Conservation (phyloP, 139 green algal species). For the Deuterostichococcus epilithicus region DNA sequence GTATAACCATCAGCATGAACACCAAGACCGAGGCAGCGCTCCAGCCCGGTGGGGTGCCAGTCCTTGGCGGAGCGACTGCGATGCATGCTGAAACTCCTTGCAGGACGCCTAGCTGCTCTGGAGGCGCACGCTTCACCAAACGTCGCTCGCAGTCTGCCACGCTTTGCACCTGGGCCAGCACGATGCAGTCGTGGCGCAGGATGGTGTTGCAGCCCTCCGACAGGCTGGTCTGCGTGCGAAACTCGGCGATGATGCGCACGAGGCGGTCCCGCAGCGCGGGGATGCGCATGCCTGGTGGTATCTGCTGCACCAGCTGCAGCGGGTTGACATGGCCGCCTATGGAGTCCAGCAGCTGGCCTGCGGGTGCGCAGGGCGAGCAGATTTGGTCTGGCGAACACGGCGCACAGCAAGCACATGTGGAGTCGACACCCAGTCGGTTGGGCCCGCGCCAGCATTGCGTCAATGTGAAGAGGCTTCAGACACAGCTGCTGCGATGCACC, state of each 20-base stretch:
- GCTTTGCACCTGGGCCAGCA: conserved; percentile 49
- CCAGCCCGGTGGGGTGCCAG: too few species aligned
- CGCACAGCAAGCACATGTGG: too few species aligned
- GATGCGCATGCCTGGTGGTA: conserved; percentile 78
- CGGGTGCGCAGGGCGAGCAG: background rate
- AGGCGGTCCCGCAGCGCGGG: conserved; percentile 71
- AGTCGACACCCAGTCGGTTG: too few species aligned
- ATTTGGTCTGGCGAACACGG: too few species aligned
- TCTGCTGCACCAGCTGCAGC: conserved; percentile 66
- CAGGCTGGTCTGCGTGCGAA: conserved; percentile 73
- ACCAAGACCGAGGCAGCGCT: too few species aligned
- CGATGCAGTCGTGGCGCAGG: conserved; percentile 68
- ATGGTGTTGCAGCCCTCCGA: conserved; percentile 87
- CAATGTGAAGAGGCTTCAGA: background rate
- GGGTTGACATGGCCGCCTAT: conserved; percentile 80
- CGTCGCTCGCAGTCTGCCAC: too few species aligned
- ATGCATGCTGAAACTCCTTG: too few species aligned
- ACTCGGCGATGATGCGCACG: conserved; percentile 87
- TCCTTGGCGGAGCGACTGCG: too few species aligned
- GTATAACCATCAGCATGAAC: too few species aligned
- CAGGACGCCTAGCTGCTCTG: too few species aligned
- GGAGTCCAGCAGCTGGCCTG: conserved; percentile 84
- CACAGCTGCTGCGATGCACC: too few species aligned
- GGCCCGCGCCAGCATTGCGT: background rate
- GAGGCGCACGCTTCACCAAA: too few species aligned